Evolutionary conservation across 2,329 filamentous ascomycete genomes (phyloP).

Genomic region (Aspergillus quadricinctus): DNA sequence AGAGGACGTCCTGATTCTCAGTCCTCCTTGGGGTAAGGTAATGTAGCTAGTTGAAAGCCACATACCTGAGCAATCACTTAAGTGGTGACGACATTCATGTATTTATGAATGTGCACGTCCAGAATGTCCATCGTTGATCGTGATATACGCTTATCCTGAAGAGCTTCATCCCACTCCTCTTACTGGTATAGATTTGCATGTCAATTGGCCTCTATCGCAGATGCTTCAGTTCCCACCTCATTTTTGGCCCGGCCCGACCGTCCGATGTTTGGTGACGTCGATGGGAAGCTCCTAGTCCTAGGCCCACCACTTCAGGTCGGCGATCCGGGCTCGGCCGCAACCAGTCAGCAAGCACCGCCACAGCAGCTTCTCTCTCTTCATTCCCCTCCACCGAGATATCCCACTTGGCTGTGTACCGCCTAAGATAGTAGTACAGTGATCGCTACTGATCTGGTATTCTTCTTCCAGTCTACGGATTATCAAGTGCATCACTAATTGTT

Average conservation of each 20-base stretch:
- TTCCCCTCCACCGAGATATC: not conserved
- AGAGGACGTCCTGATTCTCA: not conserved
- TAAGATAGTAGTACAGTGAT: not conserved
- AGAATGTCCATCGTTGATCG: not conserved
- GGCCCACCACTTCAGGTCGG: not conserved
- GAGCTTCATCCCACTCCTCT: not conserved
- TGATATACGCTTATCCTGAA: not conserved
- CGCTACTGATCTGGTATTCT: not conserved
- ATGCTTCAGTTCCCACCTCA: not conserved
- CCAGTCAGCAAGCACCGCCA: conserved; percentile 2
- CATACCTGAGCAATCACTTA: not conserved
- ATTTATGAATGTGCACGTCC: not conserved
- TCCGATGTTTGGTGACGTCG: conserved; percentile 4
- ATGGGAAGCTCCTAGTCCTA: not conserved
- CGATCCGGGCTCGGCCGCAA: conserved; percentile 5
- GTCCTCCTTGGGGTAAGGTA: not conserved
- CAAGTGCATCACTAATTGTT: not conserved
- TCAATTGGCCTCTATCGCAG: not conserved
- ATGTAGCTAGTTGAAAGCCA: not conserved
- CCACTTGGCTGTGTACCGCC: not conserved
- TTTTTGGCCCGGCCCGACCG: not conserved
- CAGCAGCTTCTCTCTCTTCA: not conserved
- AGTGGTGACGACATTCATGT: not conserved
- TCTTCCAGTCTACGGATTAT: not conserved
- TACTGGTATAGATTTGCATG: not conserved